These are phyloP conservation scores for Lasiodiplodia theobromae DNA, from an alignment of 2,329 filamentous ascomycete species.

Conservation along the genomic window DNA sequence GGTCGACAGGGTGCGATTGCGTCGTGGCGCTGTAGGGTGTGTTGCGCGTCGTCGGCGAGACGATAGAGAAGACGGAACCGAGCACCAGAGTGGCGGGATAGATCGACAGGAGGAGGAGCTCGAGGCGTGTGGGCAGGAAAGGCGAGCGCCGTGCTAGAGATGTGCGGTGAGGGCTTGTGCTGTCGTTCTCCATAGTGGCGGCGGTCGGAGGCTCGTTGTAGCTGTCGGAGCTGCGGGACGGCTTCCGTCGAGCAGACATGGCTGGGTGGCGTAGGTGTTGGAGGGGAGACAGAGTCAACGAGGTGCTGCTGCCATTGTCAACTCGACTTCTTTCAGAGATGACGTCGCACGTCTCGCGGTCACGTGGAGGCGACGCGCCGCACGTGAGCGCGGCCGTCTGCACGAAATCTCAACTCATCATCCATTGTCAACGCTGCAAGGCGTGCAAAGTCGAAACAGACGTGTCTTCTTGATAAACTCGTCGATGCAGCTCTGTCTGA, in stretches of 20 bases:
- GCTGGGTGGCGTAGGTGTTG: neutral
- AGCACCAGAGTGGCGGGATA: conserved; percentile 83
- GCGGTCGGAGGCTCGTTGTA: conserved; percentile 19
- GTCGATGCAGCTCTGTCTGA: neutral
- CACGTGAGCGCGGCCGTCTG: neutral
- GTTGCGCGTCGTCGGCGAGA: conserved; percentile 74
- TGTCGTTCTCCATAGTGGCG: conserved; percentile 20
- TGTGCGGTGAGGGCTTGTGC: conserved; percentile 32
- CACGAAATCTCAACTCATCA: neutral
- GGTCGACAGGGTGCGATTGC: conserved; percentile 67
- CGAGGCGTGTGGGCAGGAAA: conserved; percentile 73
- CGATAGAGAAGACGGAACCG: conserved; percentile 78
- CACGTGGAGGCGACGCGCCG: conserved; percentile 1
- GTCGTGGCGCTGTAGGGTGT: conserved; percentile 67
- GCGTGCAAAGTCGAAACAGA: neutral
- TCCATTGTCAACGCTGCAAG: conserved; percentile 4
- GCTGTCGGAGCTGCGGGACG: conserved; percentile 24
- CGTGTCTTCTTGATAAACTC: conserved; percentile 4
- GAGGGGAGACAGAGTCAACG: neutral
- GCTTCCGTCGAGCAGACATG: conserved; percentile 25
- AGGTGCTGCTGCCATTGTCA: conserved; percentile 6
- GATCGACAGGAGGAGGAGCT: conserved; percentile 68
- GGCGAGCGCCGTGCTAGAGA: conserved; percentile 55
- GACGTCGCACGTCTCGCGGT: conserved; percentile 20
- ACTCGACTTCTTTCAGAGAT: neutral